Percentiles rank a stretch among this genome's conserved stretches.
Evolutionary conservation across 108 stramenopile species (phyloP).

Genomic region (Cyclotella choctawhatcheeana): DNA sequence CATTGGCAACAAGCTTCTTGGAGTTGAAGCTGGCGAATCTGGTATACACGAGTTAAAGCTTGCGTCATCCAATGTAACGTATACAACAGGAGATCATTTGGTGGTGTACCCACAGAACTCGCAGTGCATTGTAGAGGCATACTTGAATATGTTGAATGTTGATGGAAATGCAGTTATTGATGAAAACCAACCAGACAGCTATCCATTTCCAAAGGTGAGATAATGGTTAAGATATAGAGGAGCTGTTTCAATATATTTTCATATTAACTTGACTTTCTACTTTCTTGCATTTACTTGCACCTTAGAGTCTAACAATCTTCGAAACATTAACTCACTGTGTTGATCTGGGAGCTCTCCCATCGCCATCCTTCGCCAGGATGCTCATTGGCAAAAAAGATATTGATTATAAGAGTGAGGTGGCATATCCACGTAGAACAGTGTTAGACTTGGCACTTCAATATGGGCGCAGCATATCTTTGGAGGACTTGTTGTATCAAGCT

Average conservation of each 20-base stretch:
- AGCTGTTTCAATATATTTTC: not conserved
- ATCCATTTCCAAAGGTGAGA: slow-evolving; percentile 58
- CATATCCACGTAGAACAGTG: slow-evolving; percentile 58
- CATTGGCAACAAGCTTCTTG: slow-evolving; percentile 39
- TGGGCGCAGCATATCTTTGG: slow-evolving; percentile 48
- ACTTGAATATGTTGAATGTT: slow-evolving; percentile 54
- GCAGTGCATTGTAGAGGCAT: slow-evolving; percentile 54
- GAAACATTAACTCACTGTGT: slow-evolving; percentile 71
- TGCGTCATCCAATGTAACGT: slow-evolving; percentile 22
- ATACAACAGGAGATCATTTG: slow-evolving; percentile 72
- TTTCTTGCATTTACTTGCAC: not conserved
- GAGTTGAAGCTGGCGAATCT: slow-evolving; percentile 48
- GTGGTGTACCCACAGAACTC: slow-evolving; percentile 72
- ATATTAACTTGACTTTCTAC: not conserved
- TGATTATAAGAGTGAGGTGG: slow-evolving; percentile 68
- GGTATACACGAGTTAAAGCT: slow-evolving; percentile 65
- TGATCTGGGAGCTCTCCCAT: slow-evolving; percentile 63
- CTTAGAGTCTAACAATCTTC: slow-evolving; percentile 50
- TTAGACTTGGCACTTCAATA: slow-evolving; percentile 61
- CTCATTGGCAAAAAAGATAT: slow-evolving; percentile 52
- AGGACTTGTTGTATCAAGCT: slow-evolving; percentile 63
- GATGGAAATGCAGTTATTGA: slow-evolving; percentile 59
- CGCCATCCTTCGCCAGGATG: slow-evolving; percentile 61
- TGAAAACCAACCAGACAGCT: slow-evolving; percentile 37
- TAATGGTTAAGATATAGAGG: not conserved